A percentile compares a stretch with the other conserved stretches of the same genome.
Conservation (phyloP, 331 rosid genomes). For the Malus hybrid region DNA sequence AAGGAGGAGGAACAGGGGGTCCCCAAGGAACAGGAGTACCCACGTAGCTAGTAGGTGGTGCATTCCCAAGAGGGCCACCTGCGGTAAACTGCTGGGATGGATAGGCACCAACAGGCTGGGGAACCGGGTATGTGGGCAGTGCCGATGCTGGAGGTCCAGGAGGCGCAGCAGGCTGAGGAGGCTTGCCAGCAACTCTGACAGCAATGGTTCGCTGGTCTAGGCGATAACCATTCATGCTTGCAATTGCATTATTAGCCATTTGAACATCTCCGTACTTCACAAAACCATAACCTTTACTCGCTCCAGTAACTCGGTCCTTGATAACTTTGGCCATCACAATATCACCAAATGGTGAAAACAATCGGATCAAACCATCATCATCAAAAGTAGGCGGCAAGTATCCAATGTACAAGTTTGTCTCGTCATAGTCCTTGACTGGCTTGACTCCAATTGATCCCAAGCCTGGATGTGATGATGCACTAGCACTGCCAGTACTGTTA, state of each 20-base stretch:
- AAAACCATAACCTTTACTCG: constrained; percentile 95
- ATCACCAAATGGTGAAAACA: constrained; percentile 91
- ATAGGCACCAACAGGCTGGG: constrained; percentile 65
- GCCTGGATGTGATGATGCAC: constrained; percentile 48
- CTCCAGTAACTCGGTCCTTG: constrained; percentile 66
- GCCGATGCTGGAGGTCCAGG: constrained; percentile 76
- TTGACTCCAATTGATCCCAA: constrained; percentile 61
- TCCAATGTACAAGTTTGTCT: constrained; percentile 89
- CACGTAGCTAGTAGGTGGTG: constrained; percentile 59
- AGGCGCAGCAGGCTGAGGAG: constrained; percentile 88
- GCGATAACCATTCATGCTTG: constrained; percentile 86
- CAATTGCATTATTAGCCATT: constrained; percentile 85
- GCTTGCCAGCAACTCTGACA: constrained; percentile 95
- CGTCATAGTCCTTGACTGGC: constrained; percentile 76
- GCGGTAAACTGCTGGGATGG: constrained; percentile 83
- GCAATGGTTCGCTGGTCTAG: constrained; percentile 92
- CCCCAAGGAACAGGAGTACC: constrained; percentile 92
- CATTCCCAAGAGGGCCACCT: constrained; percentile 67
- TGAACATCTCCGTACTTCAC: constrained; percentile 86
- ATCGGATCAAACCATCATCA: constrained; percentile 72
- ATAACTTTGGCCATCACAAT: constrained; percentile 97
- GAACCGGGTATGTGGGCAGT: constrained; percentile 63
- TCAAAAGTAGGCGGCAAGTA: constrained; percentile 92
- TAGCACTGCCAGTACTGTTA: constrained; percentile 36
- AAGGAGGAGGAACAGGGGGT: constrained; percentile 77